A percentile compares a stretch with the other conserved stretches of the same genome.
Conservation (phyloP, 306 rosid genomes). For the Vicia sativa region DNA sequence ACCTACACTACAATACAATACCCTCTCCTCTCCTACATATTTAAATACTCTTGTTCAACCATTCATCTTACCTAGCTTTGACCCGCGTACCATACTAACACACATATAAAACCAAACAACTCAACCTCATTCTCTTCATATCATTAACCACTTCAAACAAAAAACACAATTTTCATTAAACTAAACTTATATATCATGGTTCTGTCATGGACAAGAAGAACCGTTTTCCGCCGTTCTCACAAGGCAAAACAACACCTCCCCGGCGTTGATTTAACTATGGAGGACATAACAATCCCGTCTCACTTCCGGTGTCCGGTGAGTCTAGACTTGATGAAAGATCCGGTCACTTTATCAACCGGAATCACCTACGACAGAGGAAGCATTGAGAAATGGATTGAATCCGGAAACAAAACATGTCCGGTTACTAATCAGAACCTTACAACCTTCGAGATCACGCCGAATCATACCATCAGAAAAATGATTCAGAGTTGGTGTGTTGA, state of each 20-base stretch:
- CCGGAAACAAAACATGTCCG: constrained; percentile 66
- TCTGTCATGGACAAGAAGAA: constrained; percentile 63
- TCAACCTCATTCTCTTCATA: background rate
- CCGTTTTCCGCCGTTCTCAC: constrained; percentile 39
- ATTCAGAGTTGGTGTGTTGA: constrained; percentile 90
- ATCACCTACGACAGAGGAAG: constrained; percentile 78
- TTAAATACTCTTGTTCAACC: constrained; percentile 19
- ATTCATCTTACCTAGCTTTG: constrained; percentile 37
- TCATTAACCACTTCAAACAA: background rate
- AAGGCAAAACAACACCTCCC: constrained; percentile 34
- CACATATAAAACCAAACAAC: constrained; percentile 36
- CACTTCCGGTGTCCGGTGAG: constrained; percentile 78
- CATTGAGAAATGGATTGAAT: constrained; percentile 80
- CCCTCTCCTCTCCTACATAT: background rate
- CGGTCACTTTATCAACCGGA: constrained; percentile 75
- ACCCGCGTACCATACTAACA: constrained; percentile 35
- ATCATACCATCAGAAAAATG: constrained; percentile 67
- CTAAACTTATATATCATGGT: constrained; percentile 48
- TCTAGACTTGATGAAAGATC: constrained; percentile 80
- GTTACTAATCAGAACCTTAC: constrained; percentile 62
- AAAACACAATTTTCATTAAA: background rate
- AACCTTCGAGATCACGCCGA: constrained; percentile 64
- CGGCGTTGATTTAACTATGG: constrained; percentile 45
- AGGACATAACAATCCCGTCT: constrained; percentile 52
- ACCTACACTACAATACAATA: background rate